Percentiles rank a stretch among this genome's conserved stretches.
phyloP scores from a whole-genome alignment of 495 filamentous ascomycete species.

The Neurospora hispaniola region DNA sequence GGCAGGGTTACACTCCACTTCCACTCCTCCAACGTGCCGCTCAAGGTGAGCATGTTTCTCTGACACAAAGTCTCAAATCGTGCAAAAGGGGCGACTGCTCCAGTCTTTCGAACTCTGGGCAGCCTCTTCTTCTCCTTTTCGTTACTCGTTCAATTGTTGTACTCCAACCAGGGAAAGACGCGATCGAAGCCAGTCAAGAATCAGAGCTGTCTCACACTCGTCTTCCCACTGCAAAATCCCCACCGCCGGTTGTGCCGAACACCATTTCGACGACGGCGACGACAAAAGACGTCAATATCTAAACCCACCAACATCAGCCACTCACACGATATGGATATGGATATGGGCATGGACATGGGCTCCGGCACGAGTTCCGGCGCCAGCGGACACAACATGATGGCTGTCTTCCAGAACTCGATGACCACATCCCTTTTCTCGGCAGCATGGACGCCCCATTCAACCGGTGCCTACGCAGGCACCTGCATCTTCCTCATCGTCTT shows the following conservation, averaged over 20 bases:
- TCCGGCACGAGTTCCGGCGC: conserved; percentile 5
- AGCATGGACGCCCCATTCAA: conserved; percentile 58
- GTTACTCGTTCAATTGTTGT: background rate
- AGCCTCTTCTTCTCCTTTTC: background rate
- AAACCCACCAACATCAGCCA: conserved; percentile 4
- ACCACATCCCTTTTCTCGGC: conserved; percentile 63
- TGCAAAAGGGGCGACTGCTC: background rate
- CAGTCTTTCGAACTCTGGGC: background rate
- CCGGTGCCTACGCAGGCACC: conserved; percentile 66
- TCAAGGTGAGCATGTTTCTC: background rate
- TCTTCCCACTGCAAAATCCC: background rate
- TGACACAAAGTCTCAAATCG: background rate
- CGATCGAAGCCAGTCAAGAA: background rate
- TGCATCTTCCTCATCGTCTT: conserved; percentile 80
- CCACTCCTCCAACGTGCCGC: background rate
- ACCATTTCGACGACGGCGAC: background rate
- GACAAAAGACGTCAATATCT: background rate
- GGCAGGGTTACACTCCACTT: background rate
- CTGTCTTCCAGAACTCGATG: conserved; percentile 54
- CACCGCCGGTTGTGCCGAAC: background rate
- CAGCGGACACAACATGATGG: conserved; percentile 31
- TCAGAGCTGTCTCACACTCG: background rate
- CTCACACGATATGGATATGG: conserved; percentile 1
- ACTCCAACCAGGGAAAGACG: background rate
- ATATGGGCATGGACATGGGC: background rate